phyloP scores from a whole-genome alignment of 805 yeast species.

The Teunomyces cretensis region DNA sequence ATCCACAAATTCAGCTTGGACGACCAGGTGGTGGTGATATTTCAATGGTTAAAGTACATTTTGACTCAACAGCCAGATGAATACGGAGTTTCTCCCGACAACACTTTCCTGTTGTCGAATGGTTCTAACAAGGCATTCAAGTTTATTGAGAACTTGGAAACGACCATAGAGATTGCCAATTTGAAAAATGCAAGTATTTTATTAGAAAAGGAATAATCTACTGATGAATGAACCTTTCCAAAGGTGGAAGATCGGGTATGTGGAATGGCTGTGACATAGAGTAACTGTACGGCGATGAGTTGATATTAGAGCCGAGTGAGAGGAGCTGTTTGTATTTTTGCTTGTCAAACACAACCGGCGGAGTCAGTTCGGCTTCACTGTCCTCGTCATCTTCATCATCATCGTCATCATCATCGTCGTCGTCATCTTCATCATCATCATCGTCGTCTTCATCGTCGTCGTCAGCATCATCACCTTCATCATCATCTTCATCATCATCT shows the following conservation, averaged over 20 bases:
- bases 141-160: constrained; percentile 56
- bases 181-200: constrained; percentile 79
- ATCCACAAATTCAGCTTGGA: constrained; percentile 63
- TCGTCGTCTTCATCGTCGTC: constrained; percentile 6
- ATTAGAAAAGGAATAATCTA: constrained; percentile 45
- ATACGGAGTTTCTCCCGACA: constrained; percentile 51
- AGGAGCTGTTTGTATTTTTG: constrained; percentile 18
- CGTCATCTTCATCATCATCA: constrained; percentile 11
- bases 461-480: not conserved
- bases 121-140: constrained; percentile 42
- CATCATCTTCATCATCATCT: constrained; percentile 2
- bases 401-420: constrained; percentile 11
- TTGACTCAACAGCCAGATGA: constrained; percentile 42
- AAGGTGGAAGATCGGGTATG: constrained; percentile 20
- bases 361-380: constrained; percentile 4
- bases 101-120: constrained; percentile 32
- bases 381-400: constrained; percentile 11
- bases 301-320: not conserved
- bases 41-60: constrained; percentile 63
- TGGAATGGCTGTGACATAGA: not conserved
- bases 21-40: constrained; percentile 62
- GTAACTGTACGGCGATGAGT: not conserved
- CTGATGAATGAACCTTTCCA: constrained; percentile 19
- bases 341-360: not conserved
- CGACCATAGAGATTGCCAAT: constrained; percentile 70